phyloP scores from a whole-genome alignment of 164 flowering plant species.

The Buxus sempervirens region DNA sequence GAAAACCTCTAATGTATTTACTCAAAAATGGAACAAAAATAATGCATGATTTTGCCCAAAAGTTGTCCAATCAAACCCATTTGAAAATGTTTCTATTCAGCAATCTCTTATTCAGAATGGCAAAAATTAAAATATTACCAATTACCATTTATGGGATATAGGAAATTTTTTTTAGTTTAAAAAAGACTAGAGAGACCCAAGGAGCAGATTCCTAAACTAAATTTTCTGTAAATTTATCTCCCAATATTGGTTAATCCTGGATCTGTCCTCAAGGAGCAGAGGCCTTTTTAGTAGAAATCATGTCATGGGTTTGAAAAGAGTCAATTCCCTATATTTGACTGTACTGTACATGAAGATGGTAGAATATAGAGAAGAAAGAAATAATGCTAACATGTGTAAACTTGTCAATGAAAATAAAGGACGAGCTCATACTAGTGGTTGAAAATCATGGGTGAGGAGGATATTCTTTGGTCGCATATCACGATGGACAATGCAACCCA shows the following conservation, averaged over 20 bases:
- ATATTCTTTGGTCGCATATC: conserved; percentile 97
- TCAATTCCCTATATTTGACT: too few relatives aligned
- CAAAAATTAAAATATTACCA: too few relatives aligned
- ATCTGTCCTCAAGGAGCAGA: not conserved
- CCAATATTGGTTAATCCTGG: not conserved
- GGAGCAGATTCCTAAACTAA: not conserved
- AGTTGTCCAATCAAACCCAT: too few relatives aligned
- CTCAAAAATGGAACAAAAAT: not conserved
- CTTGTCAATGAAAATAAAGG: not conserved
- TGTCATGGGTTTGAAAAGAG: too few relatives aligned
- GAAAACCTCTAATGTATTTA: not conserved
- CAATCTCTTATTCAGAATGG: too few relatives aligned
- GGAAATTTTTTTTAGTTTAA: too few relatives aligned
- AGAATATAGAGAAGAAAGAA: not conserved
- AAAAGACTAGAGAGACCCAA: too few relatives aligned
- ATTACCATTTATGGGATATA: too few relatives aligned
- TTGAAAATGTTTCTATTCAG: too few relatives aligned
- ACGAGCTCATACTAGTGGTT: conserved; percentile 57
- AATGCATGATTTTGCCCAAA: too few relatives aligned
- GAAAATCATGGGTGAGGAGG: conserved; percentile 96
- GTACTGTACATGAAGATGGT: not conserved
- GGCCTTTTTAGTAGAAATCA: not conserved
- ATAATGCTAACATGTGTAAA: not conserved
- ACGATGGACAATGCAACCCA: conserved; percentile 93
- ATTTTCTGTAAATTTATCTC: not conserved